Evolutionary conservation across 2,329 filamentous ascomycete genomes (phyloP).

Genomic region (Rhinocladiella similis): DNA sequence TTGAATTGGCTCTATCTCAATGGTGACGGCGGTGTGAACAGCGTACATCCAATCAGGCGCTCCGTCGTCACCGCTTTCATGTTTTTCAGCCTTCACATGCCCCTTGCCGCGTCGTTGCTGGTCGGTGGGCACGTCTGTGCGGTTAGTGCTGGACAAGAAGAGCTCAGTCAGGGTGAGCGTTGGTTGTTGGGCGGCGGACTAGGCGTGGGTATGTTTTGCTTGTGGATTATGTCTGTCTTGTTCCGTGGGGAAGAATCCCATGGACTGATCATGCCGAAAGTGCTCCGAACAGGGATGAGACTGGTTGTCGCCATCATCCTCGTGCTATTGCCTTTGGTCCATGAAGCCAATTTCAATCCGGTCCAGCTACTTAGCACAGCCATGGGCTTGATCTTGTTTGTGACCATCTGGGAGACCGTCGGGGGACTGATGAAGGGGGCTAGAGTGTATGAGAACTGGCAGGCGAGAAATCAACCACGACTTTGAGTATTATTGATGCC

Average conservation of each 20-base stretch:
- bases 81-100: slow-evolving; percentile 47
- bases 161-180: slow-evolving; percentile 46
- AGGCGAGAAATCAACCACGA: background rate
- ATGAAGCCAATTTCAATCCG: slow-evolving; percentile 28
- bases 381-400: slow-evolving; percentile 46
- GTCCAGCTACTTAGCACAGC: slow-evolving; percentile 45
- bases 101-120: slow-evolving; percentile 47
- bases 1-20: slow-evolving; percentile 54
- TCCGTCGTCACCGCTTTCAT: slow-evolving; percentile 48
- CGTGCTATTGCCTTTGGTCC: slow-evolving; percentile 10
- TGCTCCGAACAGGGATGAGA: background rate
- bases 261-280: slow-evolving; percentile 5
- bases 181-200: slow-evolving; percentile 53
- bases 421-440: slow-evolving; percentile 11
- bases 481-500: no score
- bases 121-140: slow-evolving; percentile 51
- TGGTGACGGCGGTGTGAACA: slow-evolving; percentile 48
- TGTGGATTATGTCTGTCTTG: slow-evolving; percentile 29
- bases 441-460: slow-evolving; percentile 10
- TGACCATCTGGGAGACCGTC: slow-evolving; percentile 50
- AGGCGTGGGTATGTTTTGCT: slow-evolving; percentile 47
- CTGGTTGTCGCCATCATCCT: slow-evolving; percentile 14
- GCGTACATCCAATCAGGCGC: slow-evolving; percentile 47
- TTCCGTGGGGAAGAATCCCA: slow-evolving; percentile 10
- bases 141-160: slow-evolving; percentile 39